Percentiles rank a stretch among this genome's conserved stretches.
These are phyloP conservation scores for Cutaneotrichosporon mucoides DNA, from an alignment of 1,284 basidiomycete genomes.

Conservation along the genomic window DNA sequence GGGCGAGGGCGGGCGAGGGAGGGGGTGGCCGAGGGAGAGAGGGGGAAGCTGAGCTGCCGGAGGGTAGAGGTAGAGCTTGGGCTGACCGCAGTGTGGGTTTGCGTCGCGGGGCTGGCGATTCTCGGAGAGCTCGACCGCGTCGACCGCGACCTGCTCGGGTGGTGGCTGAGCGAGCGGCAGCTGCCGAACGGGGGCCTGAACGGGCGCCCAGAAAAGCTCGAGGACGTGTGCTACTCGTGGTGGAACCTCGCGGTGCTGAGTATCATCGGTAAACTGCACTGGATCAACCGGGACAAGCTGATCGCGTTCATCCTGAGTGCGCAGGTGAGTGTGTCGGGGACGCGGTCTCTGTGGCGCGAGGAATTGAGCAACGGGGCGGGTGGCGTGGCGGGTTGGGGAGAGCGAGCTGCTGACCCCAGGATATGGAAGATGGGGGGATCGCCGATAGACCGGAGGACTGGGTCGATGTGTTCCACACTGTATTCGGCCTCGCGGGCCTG, in stretches of 20 bases:
- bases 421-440: constrained; percentile 85
- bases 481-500: constrained; percentile 86
- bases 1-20: too few relatives aligned
- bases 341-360: too few relatives aligned
- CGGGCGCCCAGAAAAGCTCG: constrained; percentile 94
- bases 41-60: too few relatives aligned
- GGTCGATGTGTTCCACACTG: constrained; percentile 93
- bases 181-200: constrained; percentile 90
- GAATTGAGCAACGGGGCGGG: too few relatives aligned
- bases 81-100: constrained; percentile 70
- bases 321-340: constrained; percentile 57
- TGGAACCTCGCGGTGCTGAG: constrained; percentile 90
- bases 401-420: constrained; percentile 53
- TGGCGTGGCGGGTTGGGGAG: too few relatives aligned
- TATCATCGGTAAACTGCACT: constrained; percentile 75
- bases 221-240: constrained; percentile 95
- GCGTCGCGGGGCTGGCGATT: constrained; percentile 80
- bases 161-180: constrained; percentile 93
- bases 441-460: constrained; percentile 91
- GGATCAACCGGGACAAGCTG: constrained; percentile 87
- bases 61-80: too few relatives aligned
- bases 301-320: constrained; percentile 77
- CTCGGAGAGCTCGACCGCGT: constrained; percentile 72
- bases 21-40: too few relatives aligned
- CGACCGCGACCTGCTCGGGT: constrained; percentile 69